Percentiles rank a stretch among this genome's conserved stretches.
phyloP scores from a whole-genome alignment of 371 early-diverging fungal genomes.

The Dichotomocladium elegans region DNA sequence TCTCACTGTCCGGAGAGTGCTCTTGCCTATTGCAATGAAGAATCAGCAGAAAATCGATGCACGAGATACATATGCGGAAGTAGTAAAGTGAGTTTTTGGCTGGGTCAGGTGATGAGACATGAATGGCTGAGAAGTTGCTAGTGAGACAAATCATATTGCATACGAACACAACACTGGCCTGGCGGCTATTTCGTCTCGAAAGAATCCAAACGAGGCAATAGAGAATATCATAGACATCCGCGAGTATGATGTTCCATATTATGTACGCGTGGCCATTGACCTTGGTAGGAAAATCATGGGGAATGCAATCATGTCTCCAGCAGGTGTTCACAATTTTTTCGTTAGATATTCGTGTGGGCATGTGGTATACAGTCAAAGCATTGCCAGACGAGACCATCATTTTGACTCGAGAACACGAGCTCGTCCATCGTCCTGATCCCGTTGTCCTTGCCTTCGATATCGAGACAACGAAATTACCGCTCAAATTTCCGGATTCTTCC shows the following conservation, averaged over 20 bases:
- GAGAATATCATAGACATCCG: conserved; percentile 82
- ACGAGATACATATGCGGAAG: conserved; percentile 57
- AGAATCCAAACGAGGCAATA: conserved; percentile 35
- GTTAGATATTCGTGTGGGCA: conserved; percentile 90
- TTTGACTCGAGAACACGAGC: conserved; percentile 70
- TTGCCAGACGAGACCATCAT: conserved; percentile 51
- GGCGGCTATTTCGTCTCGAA: conserved; percentile 27
- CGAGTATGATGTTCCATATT: conserved; percentile 94
- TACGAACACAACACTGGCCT: conserved; percentile 17
- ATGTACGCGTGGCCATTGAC: conserved; percentile 92
- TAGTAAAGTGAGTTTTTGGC: conserved; percentile 38
- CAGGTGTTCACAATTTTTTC: neutral
- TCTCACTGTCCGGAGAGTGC: conserved; percentile 65
- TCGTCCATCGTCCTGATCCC: conserved; percentile 95
- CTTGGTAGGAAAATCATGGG: conserved; percentile 45
- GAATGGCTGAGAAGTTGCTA: neutral
- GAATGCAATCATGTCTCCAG: neutral
- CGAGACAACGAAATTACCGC: conserved; percentile 97
- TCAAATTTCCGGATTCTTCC: conserved; percentile 96
- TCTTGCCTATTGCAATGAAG: conserved; percentile 66
- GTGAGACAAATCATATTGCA: conserved; percentile 25
- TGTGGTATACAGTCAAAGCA: conserved; percentile 87
- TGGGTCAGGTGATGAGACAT: no score
- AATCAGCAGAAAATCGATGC: conserved; percentile 66
- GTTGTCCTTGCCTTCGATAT: conserved; percentile 98